Conservation (phyloP, 2,329 filamentous ascomycete genomes). For the Exophiala calicioides region DNA sequence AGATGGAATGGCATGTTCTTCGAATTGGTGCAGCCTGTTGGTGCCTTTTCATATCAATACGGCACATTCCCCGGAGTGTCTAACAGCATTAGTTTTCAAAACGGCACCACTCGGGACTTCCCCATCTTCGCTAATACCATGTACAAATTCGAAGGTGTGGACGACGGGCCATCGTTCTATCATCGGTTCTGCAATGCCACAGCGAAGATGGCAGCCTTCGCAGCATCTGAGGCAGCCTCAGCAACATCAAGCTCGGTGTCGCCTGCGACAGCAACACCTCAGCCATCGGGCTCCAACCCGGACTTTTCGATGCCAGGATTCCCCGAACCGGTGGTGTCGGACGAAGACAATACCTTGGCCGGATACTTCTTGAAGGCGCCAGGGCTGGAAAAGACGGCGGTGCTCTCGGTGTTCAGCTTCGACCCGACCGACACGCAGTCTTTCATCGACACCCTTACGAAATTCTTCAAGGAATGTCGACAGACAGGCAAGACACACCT, state of each 20-base stretch:
- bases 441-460: constrained; percentile 36
- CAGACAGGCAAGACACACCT: constrained; percentile 56
- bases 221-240: no score
- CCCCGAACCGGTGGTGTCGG: constrained; percentile 39
- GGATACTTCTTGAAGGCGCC: constrained; percentile 50
- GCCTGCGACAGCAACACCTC: no score
- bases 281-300: constrained; percentile 18
- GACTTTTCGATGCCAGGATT: constrained; percentile 32
- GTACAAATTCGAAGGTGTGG: neutral
- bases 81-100: constrained; percentile 5
- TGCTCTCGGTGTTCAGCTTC: constrained; percentile 48
- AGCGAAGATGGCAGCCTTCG: constrained; percentile 16
- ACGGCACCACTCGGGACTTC: constrained; percentile 1
- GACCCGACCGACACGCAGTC: constrained; percentile 22
- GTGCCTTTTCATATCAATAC: no score
- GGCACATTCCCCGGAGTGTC: constrained; percentile 1
- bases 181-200: constrained; percentile 17
- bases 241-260: neutral
- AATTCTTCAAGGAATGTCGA: constrained; percentile 48
- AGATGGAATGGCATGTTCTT: no score
- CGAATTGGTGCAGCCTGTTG: no score
- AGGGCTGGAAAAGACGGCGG: constrained; percentile 45
- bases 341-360: constrained; percentile 38
- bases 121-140: neutral
- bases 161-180: constrained; percentile 12